Evolutionary conservation across 768 basidiomycete species (phyloP).

Genomic region (Lentinula guzmanii): DNA sequence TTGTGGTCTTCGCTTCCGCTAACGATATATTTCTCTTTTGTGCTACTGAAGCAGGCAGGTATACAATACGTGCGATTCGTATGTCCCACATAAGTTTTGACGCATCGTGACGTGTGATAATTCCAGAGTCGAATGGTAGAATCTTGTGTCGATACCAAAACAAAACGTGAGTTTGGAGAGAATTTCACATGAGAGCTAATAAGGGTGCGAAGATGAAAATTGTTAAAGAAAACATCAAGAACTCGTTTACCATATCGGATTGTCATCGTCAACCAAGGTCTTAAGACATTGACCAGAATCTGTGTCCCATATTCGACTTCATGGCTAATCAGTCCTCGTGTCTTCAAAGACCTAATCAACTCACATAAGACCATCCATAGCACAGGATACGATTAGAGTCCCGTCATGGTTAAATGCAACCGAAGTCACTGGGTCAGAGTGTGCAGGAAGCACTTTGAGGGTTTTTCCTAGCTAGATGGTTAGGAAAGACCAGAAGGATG

Average conservation of each 20-base stretch:
- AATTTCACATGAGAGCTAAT: constrained; percentile 81
- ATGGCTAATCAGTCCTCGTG: constrained; percentile 1
- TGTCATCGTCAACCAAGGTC: constrained; percentile 94
- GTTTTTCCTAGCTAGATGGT: constrained; percentile 53
- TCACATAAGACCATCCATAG: constrained; percentile 96
- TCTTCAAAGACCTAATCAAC: constrained; percentile 17
- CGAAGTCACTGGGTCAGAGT: constrained; percentile 95
- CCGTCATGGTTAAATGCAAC: constrained; percentile 95
- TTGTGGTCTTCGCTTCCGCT: constrained; percentile 90
- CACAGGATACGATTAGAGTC: constrained; percentile 88
- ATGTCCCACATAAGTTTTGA: constrained; percentile 91
- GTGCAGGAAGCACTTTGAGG: constrained; percentile 87
- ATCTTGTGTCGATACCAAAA: constrained; percentile 90
- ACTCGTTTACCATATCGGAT: constrained; percentile 70
- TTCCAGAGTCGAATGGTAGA: constrained; percentile 95
- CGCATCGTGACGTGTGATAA: constrained; percentile 82
- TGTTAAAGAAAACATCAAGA: constrained; percentile 8
- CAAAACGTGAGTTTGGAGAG: constrained; percentile 87
- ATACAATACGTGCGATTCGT: constrained; percentile 82
- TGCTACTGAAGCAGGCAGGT: constrained; percentile 57
- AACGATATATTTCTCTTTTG: constrained; percentile 64
- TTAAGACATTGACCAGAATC: constrained; percentile 97
- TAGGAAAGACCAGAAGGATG: neutral
- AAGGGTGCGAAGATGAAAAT: neutral
- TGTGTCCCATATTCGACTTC: constrained; percentile 95